Evolutionary conservation across 192 early-diverging fungal species (phyloP), one percentile per base, ranked within the genome.

Genomic region (Chytriomyces confervae): DNA sequence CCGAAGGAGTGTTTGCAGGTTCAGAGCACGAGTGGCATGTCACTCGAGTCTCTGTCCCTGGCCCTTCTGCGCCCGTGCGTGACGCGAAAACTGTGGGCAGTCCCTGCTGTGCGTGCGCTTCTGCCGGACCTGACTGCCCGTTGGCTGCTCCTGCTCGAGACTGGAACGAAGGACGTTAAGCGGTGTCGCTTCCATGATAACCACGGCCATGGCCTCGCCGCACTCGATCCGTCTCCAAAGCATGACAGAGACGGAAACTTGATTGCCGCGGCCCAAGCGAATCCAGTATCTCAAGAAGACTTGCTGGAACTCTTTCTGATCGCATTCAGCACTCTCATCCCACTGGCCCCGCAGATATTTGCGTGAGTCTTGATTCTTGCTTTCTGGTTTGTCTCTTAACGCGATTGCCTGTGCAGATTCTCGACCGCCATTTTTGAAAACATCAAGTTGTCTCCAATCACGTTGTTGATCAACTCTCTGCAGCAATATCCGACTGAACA

Each of bases 51-150:
- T 20, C 73, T 82, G 23, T 68, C 80, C 50, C 10, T 18, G 10
- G 57, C 71, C 10, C 77, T 84, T 13, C 64, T 86, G 5, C 78
- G 80, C 23, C 85, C 82, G 5, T 81, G 82, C 64, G 63, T 79
- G 11, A 75, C 81, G 10, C n/a, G 11, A 57, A 57, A n/a, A 20
- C 20, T 60, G 24, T 18, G 23, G 36, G 24, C 91, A 51, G 79
- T 86, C 9, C 74, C 80, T n/a, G 75, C 86, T 8, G 92, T 91
- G 76, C 82, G 96, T 20, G 93, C 95, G 3, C 77, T 97, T 13
- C 84, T 94, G 7, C 85, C 96, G 27, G 96, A 97, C 69, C 85
- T 97, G 44, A 86, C 89, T 0, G 91, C 92, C 16, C 90, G 96
- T 61, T 94, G 93, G 94, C 64, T 76, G 6, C 23, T 61, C 3